Evolutionary conservation across 2,329 filamentous ascomycete species (phyloP), one percentile per base, ranked within the genome.

Genomic region (Bisporella sp.): DNA sequence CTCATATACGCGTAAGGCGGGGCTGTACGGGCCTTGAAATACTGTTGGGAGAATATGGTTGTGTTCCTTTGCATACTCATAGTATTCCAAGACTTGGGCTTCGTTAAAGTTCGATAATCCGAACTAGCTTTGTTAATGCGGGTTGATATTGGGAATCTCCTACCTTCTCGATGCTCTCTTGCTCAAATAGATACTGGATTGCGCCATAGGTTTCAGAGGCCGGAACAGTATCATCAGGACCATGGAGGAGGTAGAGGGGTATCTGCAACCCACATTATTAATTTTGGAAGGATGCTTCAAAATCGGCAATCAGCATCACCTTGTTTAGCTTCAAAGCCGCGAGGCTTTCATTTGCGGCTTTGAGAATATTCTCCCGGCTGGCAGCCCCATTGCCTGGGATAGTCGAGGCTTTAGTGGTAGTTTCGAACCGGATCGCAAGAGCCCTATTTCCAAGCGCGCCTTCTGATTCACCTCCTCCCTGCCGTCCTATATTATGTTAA

Each of bases 171-270:
- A 30, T n/a, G 13, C 28, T 31, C 21, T 69, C 69, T 8, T 57
- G 69, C 60, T 80, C 77, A 66, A 85, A 80, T 45, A 86, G 62
- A 57, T 82, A 72, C 61, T 87, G 74, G 51, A 82, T 71, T 5
- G 75, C 79, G 58, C 75, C 71, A 11, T 87, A 66, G 1, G 82
- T 83, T 61, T 85, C 78, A 9, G 73, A 74, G 54, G 86, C 81
- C 0, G 78, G 75, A 2, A 62, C 58, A 35, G 57, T 58, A 5
- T 49, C 11, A 44, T 66, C 62, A 1, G 66, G 66, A 21, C 12
- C 43, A 13, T 50, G 48, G 6, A 46, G 40, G 31, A 50, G 44
- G 43, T 50, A 50, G 5, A 50, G 32, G 1, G 13, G 28, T 12
- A 50, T 44, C 48, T 50, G 37, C 9, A 39, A 3, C 9, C 35